Percentiles rank a stretch among this genome's conserved stretches.
phyloP scores from a whole-genome alignment of 805 yeast genomes.

The Yamadazyma insecticola region DNA sequence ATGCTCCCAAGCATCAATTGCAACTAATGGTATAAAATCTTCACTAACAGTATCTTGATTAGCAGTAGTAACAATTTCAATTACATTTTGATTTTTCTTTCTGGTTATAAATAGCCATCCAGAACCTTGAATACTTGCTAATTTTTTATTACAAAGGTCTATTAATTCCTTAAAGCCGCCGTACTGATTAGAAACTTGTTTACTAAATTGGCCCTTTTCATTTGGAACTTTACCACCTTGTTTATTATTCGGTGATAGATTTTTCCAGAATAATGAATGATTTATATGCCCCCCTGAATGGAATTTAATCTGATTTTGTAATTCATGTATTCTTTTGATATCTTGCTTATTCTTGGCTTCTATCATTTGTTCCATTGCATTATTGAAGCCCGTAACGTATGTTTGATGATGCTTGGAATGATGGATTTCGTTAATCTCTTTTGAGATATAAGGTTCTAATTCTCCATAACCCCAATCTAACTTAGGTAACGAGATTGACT shows the following conservation, averaged over 20 bases:
- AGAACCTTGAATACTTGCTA: conserved; percentile 90
- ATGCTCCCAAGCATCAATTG: conserved; percentile 96
- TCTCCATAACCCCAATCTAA: conserved; percentile 81
- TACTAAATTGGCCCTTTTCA: conserved; percentile 49
- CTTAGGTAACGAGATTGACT: conserved; percentile 79
- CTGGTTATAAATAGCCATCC: conserved; percentile 94
- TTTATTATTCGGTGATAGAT: conserved; percentile 66
- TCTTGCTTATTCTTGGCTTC: conserved; percentile 61
- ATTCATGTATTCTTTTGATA: conserved; percentile 52
- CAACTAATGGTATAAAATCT: conserved; percentile 67
- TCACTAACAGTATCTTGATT: conserved; percentile 87
- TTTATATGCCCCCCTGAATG: conserved; percentile 90
- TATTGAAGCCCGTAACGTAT: conserved; percentile 80
- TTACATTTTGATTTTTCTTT: conserved; percentile 57
- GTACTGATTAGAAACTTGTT: conserved; percentile 57
- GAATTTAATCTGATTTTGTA: conserved; percentile 77
- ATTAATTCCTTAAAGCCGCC: conserved; percentile 73
- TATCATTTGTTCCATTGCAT: conserved; percentile 67
- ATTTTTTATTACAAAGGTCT: conserved; percentile 47
- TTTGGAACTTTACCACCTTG: conserved; percentile 69
- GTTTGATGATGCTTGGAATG: conserved; percentile 92
- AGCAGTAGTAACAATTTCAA: conserved; percentile 75
- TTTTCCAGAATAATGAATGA: conserved; percentile 86
- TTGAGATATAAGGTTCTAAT: conserved; percentile 81
- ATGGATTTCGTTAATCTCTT: conserved; percentile 81